phyloP scores from a whole-genome alignment of 129 eudicot species.

The Chrysanthemum lavandulifolium region DNA sequence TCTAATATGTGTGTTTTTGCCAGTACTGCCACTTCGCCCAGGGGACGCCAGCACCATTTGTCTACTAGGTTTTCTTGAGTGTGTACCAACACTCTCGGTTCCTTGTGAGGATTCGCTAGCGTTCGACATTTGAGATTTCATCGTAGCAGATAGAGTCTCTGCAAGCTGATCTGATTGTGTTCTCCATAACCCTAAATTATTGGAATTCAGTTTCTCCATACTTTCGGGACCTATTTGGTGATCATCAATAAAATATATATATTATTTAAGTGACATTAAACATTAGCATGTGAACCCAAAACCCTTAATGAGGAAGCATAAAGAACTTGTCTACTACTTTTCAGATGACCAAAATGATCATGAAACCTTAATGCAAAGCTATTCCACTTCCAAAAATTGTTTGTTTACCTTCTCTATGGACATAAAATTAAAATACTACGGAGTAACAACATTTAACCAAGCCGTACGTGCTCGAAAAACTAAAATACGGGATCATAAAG shows the following conservation, averaged over 20 bases:
- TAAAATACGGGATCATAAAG: neutral
- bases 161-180: slow-evolving; percentile 77
- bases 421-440: neutral
- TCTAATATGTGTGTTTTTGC: slow-evolving; percentile 62
- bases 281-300: slow-evolving; percentile 6
- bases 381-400: neutral
- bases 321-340: neutral
- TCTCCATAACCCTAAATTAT: slow-evolving; percentile 41
- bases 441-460: neutral
- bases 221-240: slow-evolving; percentile 6
- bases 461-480: neutral
- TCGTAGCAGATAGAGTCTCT: slow-evolving; percentile 43
- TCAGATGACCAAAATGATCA: neutral
- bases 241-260: neutral
- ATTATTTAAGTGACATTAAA: neutral
- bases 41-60: slow-evolving; percentile 55
- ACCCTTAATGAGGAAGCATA: neutral
- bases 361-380: neutral
- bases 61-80: slow-evolving; percentile 70
- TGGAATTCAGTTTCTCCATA: slow-evolving; percentile 51
- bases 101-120: slow-evolving; percentile 30
- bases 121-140: slow-evolving; percentile 38
- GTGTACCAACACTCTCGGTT: slow-evolving; percentile 29
- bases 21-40: slow-evolving; percentile 45
- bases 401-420: neutral